Base-by-base conservation (phyloP, 805 yeast species). In the Kregervanrija delftensis region DNA sequence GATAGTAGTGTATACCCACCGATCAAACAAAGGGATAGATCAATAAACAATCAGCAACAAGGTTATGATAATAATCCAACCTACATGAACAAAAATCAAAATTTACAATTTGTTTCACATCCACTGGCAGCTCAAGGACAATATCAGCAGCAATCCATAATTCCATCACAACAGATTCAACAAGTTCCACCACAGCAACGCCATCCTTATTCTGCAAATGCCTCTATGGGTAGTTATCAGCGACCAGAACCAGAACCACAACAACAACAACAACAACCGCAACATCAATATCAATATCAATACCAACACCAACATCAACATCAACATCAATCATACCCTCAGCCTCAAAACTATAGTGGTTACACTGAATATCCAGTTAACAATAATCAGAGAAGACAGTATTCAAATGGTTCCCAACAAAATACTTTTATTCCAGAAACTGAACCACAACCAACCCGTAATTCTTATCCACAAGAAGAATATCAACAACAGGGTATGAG, bases 101-200 rank as follows among this genome's bases (percentile, higher is more conserved):
- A 14, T 5, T 12, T 13, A 3, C n/a, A 14, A 30, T 37, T 13
- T 31, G 17, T 13, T 12, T 12, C 39, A 12, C 42, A 41, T 33
- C 45, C 41, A 15, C 22, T 30, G 11, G 36, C 37, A 13, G 42
- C 31, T n/a, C 13, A 33, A 35, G 15, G n/a, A 15, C n/a, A 36
- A n/a, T 32, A 40, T n/a, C 45, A 40, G 13, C 43, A 30, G n/a
- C 40, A 14, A 6, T 6, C 4, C 28, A 22, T 6, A 5, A 22
- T 5, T 15, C 22, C 47, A 14, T 17, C 37, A 35, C 30, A 22
- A n/a, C 43, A 33, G 15, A 34, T 31, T 3, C 47, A 35, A 10
- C 32, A 31, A 14, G 46, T 30, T 8, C 41, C 30, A 30, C 31
- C 15, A 5, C 43, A 36, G 12, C 51, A 41, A 13, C 44, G 39